Evolutionary conservation across 805 yeast species (phyloP), one percentile per base, ranked within the genome.

Genomic region (Yamadazyma philogaea): DNA sequence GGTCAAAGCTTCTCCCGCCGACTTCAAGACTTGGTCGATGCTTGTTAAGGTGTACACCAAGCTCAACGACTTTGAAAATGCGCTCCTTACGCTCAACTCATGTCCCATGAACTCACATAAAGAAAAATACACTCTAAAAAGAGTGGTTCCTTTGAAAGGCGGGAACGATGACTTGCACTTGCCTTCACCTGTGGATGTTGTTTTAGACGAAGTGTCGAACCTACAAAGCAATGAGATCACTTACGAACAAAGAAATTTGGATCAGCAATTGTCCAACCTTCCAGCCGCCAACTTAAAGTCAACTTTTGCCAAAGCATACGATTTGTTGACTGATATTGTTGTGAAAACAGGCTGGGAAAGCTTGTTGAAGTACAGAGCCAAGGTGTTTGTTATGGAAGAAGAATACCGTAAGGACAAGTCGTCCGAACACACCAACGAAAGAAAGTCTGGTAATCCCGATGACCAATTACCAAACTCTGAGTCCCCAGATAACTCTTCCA

Each of bases 41-140:
- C 61, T 86, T 44, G 85, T 84, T 7, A 73, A 74, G 51, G 75
- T 79, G 1, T 84, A 85, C 59, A 77, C 84, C 30, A 73, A 74
- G 34, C 57, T 78, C 39, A 80, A 79, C 20, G 82, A 84, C 59
- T 78, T 79, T 57, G 90, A 84, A 56, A 77, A 82, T 51, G 86
- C 93, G 1, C 67, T 86, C 40, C 63, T 84, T 43, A 78, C 89
- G 1, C 68, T 86, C 50, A 86, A 86, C 54, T 81, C 91, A 12
- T 84, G 90, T 55, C 95, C 95, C 18, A 84, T 86, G 88, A 81
- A 81, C 41, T 77, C 84, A 8, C 79, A 81, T 54, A 82, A 79
- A 55, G 93, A 85, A 52, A 77, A 77, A 48, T 84, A 70, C 57
- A 68, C 73, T 17, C 70, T 84, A 52, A 78, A 75, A 56, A 68